Evolutionary conservation across 768 basidiomycete genomes (phyloP).

Genomic region (Tricholoma flavovirens): DNA sequence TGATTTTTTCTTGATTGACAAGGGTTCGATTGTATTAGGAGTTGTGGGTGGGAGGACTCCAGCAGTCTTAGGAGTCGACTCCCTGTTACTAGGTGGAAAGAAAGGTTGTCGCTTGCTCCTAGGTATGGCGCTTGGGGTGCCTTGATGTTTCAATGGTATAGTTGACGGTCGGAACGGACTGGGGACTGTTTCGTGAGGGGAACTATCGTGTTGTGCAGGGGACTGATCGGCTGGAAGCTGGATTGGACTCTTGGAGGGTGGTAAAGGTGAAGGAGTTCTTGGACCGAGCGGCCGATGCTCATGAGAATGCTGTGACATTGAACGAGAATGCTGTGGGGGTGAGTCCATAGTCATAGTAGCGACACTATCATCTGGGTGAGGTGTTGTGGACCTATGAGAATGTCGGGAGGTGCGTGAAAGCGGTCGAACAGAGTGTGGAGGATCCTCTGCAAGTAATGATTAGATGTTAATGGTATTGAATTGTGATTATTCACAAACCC

Average conservation of each 20-base stretch:
- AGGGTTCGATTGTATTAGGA: constrained; percentile 56
- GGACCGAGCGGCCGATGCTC: constrained; percentile 69
- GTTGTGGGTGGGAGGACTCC: constrained; percentile 26
- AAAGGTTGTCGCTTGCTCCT: constrained; percentile 70
- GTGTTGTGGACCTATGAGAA: constrained; percentile 41
- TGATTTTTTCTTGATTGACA: constrained; percentile 82
- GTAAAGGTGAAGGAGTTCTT: constrained; percentile 68
- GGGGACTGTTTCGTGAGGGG: constrained; percentile 34
- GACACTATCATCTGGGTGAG: constrained; percentile 38
- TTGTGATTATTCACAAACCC: constrained; percentile 38
- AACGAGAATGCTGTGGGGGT: constrained; percentile 34
- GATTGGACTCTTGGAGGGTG: constrained; percentile 38
- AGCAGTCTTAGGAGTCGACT: constrained; percentile 46
- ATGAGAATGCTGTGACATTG: constrained; percentile 40
- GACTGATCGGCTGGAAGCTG: constrained; percentile 29
- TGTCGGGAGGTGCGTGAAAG: constrained; percentile 48
- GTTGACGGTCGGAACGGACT: constrained; percentile 15
- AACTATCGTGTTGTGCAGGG: constrained; percentile 43
- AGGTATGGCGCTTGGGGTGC: constrained; percentile 47
- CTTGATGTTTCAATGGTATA: constrained; percentile 22
- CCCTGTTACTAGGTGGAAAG: constrained; percentile 44
- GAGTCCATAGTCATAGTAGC: constrained; percentile 30
- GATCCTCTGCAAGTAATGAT: constrained; percentile 44
- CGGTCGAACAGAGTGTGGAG: constrained; percentile 48
- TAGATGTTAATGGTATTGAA: constrained; percentile 1